Base-by-base conservation (phyloP, 2,329 filamentous ascomycete genomes). In the Cercospora sp. region DNA sequence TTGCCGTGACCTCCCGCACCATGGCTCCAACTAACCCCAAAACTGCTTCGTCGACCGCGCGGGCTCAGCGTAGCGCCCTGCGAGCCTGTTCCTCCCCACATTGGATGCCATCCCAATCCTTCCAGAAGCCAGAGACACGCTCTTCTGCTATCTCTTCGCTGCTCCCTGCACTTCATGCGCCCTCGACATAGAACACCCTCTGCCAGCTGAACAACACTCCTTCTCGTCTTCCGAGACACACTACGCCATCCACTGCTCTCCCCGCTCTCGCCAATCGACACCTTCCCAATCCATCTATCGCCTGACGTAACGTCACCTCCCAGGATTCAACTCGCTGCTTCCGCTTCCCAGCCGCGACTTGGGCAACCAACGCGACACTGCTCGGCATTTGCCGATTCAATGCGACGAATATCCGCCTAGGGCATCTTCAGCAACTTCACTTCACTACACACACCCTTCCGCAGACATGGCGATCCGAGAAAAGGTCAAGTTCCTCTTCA, bases 381-480 rank as follows among this genome's bases (percentile, higher is more conserved):
- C 18, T 24, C 21, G 45, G 45, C 18, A 51, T 26, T 51, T 6
- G 45, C 18, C 21, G 9, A 24, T 26, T 51, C 45, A 51, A 51
- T 51, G 21, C 26, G 5, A 24, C 45, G 9, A 51, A 24, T 13
- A 12, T 10, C 45, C 45, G 45, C 26, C 53, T 18, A 58, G 53
- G 12, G 26, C 53, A 58, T 18, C 26, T 58, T 28, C 53, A 12
- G 30, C 53, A 34, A 26, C 53, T 32, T n/a, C 12, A 30, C 53
- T 58, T n/a, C 26, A 12, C 1, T 16, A 10, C n/a, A 28, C 53
- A 32, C 53, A 4, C 53, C 13, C 16, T 30, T 58, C 53, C 53
- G 10, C 53, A 26, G 26, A 28, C 70, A 84, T 84, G 82, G 77
- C 80, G 43, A 79, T 85, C 70, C 82, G 83, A 67, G 82, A 81